Evolutionary conservation across 768 basidiomycete genomes (phyloP).

Genomic region (Rhodotorula graminis): DNA sequence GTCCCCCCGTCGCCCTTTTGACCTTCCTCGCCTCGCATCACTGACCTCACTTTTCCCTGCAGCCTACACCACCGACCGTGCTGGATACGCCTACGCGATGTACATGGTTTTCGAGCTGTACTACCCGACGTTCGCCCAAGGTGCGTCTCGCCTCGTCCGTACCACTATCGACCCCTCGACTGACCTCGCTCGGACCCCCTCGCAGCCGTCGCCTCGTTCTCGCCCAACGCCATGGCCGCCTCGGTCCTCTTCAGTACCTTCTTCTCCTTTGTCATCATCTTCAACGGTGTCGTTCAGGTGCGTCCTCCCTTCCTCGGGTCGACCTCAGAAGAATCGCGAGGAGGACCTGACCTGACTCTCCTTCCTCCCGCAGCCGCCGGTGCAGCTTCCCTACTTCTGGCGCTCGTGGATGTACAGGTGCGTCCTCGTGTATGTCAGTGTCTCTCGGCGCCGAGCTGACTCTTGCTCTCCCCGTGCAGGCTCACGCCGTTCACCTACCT

Average conservation of each 20-base stretch:
- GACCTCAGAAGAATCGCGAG: background rate
- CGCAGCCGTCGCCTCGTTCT: conserved; percentile 60
- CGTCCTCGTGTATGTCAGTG: background rate
- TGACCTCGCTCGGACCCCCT: background rate
- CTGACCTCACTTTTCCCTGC: background rate
- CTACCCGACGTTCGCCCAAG: conserved; percentile 55
- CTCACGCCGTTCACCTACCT: conserved; percentile 30
- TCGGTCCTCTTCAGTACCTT: conserved; percentile 48
- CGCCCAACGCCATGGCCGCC: conserved; percentile 60
- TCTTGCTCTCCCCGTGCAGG: background rate
- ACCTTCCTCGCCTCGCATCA: too few relatives aligned
- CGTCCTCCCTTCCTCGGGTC: background rate
- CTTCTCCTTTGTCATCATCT: conserved; percentile 63
- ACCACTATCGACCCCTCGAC: background rate
- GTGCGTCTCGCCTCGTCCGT: background rate
- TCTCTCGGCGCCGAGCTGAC: background rate
- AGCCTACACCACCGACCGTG: conserved; percentile 48
- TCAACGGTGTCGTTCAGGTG: conserved; percentile 63
- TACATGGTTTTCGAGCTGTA: conserved; percentile 59
- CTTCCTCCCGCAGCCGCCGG: background rate
- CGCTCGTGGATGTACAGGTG: conserved; percentile 57
- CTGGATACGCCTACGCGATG: conserved; percentile 38
- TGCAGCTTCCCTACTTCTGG: conserved; percentile 51
- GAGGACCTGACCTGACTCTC: background rate
- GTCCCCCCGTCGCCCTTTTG: background rate